These are phyloP conservation scores for Wickerhamomyces bovis DNA, from an alignment of 805 yeast species.

Conservation along the genomic window DNA sequence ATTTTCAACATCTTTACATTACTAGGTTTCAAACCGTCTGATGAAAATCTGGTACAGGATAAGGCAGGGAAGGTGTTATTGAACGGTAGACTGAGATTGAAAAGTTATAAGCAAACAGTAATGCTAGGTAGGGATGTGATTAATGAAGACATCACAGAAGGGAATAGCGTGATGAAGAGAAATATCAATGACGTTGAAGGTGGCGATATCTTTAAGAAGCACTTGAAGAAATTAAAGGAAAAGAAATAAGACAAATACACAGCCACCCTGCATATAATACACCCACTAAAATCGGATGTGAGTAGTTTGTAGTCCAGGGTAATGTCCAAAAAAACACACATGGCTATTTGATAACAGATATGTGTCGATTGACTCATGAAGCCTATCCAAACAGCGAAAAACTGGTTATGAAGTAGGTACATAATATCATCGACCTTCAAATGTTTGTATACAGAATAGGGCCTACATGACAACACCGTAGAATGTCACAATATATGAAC, in stretches of 20 bases:
- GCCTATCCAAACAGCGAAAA: too few relatives aligned
- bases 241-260: not conserved
- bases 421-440: too few relatives aligned
- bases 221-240: conserved; percentile 19
- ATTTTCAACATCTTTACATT: conserved; percentile 57
- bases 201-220: conserved; percentile 20
- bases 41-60: conserved; percentile 48
- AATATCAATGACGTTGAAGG: conserved; percentile 13
- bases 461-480: too few relatives aligned
- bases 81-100: conserved; percentile 67
- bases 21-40: conserved; percentile 59
- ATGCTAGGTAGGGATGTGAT: conserved; percentile 43
- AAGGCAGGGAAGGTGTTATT: conserved; percentile 60
- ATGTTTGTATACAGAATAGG: too few relatives aligned
- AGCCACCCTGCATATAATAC: not conserved
- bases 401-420: too few relatives aligned
- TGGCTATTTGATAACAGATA: too few relatives aligned
- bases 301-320: too few relatives aligned
- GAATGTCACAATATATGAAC: too few relatives aligned
- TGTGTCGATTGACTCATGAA: too few relatives aligned
- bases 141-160: conserved; percentile 14
- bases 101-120: conserved; percentile 74
- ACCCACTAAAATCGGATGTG: too few relatives aligned
- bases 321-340: too few relatives aligned
- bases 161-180: conserved; percentile 15